These are phyloP conservation scores for Rhodotorula diobovata DNA, from an alignment of 768 basidiomycete genomes.

Conservation along the genomic window DNA sequence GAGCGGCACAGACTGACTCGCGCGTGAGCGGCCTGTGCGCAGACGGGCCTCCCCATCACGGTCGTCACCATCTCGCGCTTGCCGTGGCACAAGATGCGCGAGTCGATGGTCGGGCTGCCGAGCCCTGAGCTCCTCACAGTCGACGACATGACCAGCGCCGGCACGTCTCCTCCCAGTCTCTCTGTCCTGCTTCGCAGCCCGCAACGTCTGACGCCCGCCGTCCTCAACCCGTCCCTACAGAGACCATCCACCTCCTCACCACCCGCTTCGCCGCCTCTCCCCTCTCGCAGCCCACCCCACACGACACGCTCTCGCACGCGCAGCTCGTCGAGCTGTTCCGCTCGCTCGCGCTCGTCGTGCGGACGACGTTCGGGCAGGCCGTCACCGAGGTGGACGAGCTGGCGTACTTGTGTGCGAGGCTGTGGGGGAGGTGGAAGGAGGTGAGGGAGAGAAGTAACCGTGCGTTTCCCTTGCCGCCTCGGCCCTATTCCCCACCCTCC, in stretches of 20 bases:
- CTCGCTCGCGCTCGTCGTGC: constrained; percentile 17
- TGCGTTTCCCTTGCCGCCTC: not conserved
- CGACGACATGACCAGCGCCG: constrained; percentile 6
- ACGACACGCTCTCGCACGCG: not conserved
- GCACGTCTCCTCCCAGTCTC: not conserved
- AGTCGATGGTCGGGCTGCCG: constrained; percentile 29
- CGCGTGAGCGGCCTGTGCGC: no score
- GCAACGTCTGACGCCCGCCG: no score
- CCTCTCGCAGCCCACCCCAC: not conserved
- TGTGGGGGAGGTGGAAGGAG: constrained; percentile 26
- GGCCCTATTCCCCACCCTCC: no score
- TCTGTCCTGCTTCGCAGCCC: not conserved
- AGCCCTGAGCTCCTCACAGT: constrained; percentile 13
- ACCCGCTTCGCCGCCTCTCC: constrained; percentile 7
- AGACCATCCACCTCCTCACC: constrained; percentile 7
- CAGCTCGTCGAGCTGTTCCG: constrained; percentile 16
- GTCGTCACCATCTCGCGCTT: constrained; percentile 20
- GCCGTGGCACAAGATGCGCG: constrained; percentile 29
- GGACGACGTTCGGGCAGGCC: constrained; percentile 9
- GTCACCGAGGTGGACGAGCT: constrained; percentile 17
- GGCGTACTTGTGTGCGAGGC: constrained; percentile 17
- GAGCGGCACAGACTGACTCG: no score
- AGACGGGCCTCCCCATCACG: constrained; percentile 27
- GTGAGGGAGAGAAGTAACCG: constrained; percentile 24
- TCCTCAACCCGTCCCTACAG: not conserved